Evolutionary conservation across 495 filamentous ascomycete genomes (phyloP).

Genomic region (Neurospora sp.): DNA sequence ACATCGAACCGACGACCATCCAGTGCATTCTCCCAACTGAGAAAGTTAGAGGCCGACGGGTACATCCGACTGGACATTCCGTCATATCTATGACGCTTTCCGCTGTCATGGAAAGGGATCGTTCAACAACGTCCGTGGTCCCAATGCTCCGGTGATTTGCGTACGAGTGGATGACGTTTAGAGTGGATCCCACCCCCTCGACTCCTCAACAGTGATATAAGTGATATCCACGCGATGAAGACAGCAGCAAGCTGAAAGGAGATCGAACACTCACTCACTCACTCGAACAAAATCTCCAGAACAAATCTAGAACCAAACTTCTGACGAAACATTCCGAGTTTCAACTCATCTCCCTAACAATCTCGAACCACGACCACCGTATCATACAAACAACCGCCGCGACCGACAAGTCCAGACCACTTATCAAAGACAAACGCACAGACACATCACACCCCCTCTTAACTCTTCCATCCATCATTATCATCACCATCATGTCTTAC

Average conservation of each 20-base stretch:
- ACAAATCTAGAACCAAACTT: not conserved
- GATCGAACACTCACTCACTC: not conserved
- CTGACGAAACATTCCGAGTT: not conserved
- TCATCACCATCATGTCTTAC: constrained; percentile 5
- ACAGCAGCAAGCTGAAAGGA: not conserved
- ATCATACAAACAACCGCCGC: not conserved
- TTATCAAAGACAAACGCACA: not conserved
- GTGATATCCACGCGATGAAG: not conserved
- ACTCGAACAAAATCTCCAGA: not conserved
- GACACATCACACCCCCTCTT: not conserved
- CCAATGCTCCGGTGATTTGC: not conserved
- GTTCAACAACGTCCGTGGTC: not conserved
- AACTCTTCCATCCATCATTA: not conserved
- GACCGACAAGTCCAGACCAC: not conserved
- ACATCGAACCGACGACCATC: not conserved
- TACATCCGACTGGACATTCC: not conserved
- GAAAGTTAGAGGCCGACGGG: not conserved
- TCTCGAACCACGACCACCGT: not conserved
- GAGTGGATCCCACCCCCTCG: not conserved
- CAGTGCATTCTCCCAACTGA: not conserved
- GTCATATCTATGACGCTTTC: not conserved
- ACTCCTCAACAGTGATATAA: not conserved
- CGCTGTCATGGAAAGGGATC: not conserved
- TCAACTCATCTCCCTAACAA: not conserved
- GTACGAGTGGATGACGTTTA: not conserved